Conservation (phyloP, 345 rosid genomes). For the Acer negundo region DNA sequence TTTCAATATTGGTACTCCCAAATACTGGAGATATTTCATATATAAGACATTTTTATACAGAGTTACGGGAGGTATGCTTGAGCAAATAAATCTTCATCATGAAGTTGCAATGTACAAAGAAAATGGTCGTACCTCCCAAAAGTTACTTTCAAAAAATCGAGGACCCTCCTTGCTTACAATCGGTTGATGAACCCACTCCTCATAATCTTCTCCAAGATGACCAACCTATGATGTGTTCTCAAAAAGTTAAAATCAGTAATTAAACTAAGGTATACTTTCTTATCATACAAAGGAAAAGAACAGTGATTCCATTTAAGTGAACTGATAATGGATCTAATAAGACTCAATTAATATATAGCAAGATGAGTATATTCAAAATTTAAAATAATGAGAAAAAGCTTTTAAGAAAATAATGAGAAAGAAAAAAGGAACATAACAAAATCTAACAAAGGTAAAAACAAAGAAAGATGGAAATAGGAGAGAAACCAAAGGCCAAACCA, state of each 20-base stretch:
- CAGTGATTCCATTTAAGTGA: neutral
- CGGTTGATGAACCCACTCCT: slow-evolving; percentile 99
- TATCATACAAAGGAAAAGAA: neutral
- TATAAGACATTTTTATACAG: neutral
- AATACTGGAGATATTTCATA: neutral
- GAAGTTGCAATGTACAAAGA: slow-evolving; percentile 1
- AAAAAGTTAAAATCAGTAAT: slow-evolving; percentile 9
- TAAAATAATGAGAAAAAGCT: neutral
- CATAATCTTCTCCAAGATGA: slow-evolving; percentile 91
- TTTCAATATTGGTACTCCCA: neutral
- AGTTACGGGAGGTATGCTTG: neutral
- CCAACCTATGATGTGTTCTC: slow-evolving; percentile 68
- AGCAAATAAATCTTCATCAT: neutral
- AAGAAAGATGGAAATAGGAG: neutral
- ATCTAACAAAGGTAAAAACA: neutral
- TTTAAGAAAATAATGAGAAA: neutral
- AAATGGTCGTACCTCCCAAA: slow-evolving; percentile 70
- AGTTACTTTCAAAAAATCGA: slow-evolving; percentile 81
- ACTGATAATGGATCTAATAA: slow-evolving; percentile 5
- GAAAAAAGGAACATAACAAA: neutral
- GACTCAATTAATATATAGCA: neutral
- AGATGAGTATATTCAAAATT: neutral
- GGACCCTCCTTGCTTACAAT: slow-evolving; percentile 91
- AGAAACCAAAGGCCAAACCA: neutral
- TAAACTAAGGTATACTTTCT: neutral